These are phyloP conservation scores for Castanea crenata DNA, from an alignment of 306 rosid species.

Conservation along the genomic window DNA sequence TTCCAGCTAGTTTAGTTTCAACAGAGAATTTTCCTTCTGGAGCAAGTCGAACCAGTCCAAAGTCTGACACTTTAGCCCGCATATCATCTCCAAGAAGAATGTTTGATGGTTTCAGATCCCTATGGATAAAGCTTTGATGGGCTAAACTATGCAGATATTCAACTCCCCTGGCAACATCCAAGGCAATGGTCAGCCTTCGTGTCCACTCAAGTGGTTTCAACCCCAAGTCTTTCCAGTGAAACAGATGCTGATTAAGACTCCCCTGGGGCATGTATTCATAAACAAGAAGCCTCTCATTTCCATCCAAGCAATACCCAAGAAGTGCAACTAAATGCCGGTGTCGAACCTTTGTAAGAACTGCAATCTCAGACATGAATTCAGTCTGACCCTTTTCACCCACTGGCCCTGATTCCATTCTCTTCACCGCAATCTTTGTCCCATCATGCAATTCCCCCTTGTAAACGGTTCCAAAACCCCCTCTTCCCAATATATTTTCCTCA, in stretches of 20 bases:
- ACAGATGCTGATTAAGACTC: constrained; percentile 58
- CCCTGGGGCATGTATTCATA: constrained; percentile 93
- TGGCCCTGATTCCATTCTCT: constrained; percentile 78
- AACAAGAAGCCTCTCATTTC: constrained; percentile 82
- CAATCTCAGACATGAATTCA: constrained; percentile 81
- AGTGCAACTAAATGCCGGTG: constrained; percentile 85
- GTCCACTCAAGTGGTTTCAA: constrained; percentile 77
- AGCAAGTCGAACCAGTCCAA: constrained; percentile 93
- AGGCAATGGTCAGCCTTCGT: constrained; percentile 67
- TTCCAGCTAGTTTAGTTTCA: constrained; percentile 85
- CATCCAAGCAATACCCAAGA: constrained; percentile 89
- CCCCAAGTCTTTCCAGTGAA: constrained; percentile 55
- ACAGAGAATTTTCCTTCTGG: constrained; percentile 84
- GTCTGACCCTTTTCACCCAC: constrained; percentile 57
- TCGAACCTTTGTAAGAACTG: constrained; percentile 82
- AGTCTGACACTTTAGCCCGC: constrained; percentile 89
- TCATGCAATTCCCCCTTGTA: constrained; percentile 85
- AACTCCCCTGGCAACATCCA: constrained; percentile 94
- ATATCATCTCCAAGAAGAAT: constrained; percentile 88
- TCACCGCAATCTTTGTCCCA: constrained; percentile 90
- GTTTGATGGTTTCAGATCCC: constrained; percentile 94
- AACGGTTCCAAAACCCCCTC: constrained; percentile 84
- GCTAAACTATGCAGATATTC: constrained; percentile 83
- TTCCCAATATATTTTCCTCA: constrained; percentile 61
- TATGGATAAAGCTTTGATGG: constrained; percentile 78